phyloP scores from a whole-genome alignment of 305 asterid genomes.

The Andrographis paniculata region DNA sequence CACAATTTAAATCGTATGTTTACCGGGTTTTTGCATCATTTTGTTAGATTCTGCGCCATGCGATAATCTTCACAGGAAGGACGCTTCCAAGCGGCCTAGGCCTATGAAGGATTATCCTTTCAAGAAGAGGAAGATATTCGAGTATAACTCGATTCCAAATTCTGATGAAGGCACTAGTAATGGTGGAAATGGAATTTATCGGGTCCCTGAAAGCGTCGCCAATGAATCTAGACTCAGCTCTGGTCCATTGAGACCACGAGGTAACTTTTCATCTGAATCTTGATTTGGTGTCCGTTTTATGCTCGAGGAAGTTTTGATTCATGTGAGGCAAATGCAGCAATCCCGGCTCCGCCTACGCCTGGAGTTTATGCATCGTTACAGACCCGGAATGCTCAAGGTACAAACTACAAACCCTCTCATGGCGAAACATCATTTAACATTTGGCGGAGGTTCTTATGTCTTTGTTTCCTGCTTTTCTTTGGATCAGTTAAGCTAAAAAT shows the following conservation, averaged over 20 bases:
- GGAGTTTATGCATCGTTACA: conserved; percentile 38
- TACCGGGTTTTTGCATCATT: conserved; percentile 13
- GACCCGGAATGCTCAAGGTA: conserved; percentile 64
- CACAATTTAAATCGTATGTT: background rate
- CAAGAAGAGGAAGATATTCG: conserved; percentile 78
- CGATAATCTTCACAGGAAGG: conserved; percentile 29
- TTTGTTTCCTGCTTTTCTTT: conserved; percentile 24
- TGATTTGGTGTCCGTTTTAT: conserved; percentile 7
- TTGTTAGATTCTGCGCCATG: conserved; percentile 34
- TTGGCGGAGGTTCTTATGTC: conserved; percentile 26
- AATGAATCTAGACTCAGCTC: conserved; percentile 32
- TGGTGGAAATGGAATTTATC: conserved; percentile 37
- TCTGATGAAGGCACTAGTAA: conserved; percentile 44
- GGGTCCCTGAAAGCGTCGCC: conserved; percentile 31
- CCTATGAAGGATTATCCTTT: conserved; percentile 82
- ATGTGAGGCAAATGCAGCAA: conserved; percentile 30
- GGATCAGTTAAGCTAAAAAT: conserved; percentile 80
- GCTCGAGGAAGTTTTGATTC: conserved; percentile 13
- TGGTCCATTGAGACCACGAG: conserved; percentile 38
- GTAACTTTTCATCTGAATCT: conserved; percentile 23
- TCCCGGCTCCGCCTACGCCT: conserved; percentile 31
- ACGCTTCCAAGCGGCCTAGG: conserved; percentile 46
- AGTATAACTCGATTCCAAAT: conserved; percentile 39
- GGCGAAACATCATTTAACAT: too few relatives aligned
- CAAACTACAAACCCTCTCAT: too few relatives aligned